Percentiles rank a stretch among this genome's conserved stretches.
These are phyloP conservation scores for Euryodendron excelsum DNA, from an alignment of 148 eudicot genomes.

Conservation along the genomic window DNA sequence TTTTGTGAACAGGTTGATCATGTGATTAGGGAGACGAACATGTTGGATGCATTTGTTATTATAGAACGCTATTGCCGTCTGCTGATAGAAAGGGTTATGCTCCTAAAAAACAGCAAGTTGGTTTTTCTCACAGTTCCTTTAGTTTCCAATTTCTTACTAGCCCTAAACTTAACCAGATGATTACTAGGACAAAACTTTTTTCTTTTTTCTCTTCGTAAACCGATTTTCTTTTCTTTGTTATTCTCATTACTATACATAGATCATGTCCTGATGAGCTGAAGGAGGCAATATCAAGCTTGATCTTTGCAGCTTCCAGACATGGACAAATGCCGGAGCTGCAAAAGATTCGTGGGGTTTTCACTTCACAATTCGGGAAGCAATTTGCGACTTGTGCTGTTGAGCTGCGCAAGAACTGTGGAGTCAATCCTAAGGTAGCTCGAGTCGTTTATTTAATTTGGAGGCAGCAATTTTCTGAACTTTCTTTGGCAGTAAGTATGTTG, in stretches of 20 bases:
- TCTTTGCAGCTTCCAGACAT: conserved; percentile 51
- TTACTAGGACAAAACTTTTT: too few relatives aligned
- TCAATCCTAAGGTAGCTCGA: conserved; percentile 39
- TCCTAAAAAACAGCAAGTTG: conserved; percentile 11
- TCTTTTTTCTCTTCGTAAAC: too few relatives aligned
- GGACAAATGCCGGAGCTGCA: conserved; percentile 57
- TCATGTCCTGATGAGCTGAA: conserved; percentile 47
- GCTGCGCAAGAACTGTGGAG: conserved; percentile 34
- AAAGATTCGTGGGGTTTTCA: conserved; percentile 39
- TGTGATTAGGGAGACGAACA: conserved; percentile 48
- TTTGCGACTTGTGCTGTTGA: conserved; percentile 37
- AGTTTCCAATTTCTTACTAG: not conserved
- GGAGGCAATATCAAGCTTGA: conserved; percentile 52
- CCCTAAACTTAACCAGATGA: too few relatives aligned
- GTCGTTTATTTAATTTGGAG: too few relatives aligned
- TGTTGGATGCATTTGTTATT: conserved; percentile 33
- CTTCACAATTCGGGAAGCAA: conserved; percentile 41
- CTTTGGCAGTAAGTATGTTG: too few relatives aligned
- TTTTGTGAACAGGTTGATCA: conserved; percentile 40
- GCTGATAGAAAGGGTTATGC: conserved; percentile 6
- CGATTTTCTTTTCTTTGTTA: too few relatives aligned
- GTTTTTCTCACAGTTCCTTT: not conserved
- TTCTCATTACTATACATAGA: too few relatives aligned
- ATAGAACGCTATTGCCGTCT: conserved; percentile 21
- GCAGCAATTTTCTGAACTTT: not conserved